These are phyloP conservation scores for Capsicum chinense DNA, from an alignment of 257 asterid genomes.

Conservation along the genomic window DNA sequence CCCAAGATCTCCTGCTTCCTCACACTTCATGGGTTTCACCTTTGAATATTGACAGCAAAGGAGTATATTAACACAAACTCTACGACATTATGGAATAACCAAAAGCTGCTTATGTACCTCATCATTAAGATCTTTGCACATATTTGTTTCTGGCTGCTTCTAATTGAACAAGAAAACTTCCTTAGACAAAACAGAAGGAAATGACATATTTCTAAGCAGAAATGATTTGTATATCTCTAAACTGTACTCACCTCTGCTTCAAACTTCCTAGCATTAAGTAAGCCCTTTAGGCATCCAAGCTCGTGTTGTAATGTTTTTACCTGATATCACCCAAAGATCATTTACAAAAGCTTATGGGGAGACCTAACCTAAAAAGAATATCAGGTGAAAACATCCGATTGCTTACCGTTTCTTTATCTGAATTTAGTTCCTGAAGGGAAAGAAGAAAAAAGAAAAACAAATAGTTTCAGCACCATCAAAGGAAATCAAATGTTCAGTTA, in stretches of 20 bases:
- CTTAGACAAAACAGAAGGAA: background rate
- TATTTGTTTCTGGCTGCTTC: constrained; percentile 38
- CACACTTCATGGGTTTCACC: constrained; percentile 40
- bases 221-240: background rate
- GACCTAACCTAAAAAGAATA: background rate
- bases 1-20: constrained; percentile 31
- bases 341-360: constrained; percentile 10
- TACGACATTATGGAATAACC: constrained; percentile 7
- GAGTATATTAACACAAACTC: background rate
- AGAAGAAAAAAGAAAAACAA: constrained; percentile 29
- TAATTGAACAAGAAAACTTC: constrained; percentile 34
- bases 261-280: constrained; percentile 52
- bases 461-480: constrained; percentile 27
- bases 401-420: constrained; percentile 71
- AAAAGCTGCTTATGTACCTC: constrained; percentile 49
- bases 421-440: constrained; percentile 68
- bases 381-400: constrained; percentile 10
- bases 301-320: constrained; percentile 67
- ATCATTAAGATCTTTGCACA: constrained; percentile 36
- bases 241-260: constrained; percentile 53
- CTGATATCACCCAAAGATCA: constrained; percentile 44
- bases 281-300: constrained; percentile 64
- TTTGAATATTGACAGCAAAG: constrained; percentile 31
- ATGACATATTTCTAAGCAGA: constrained; percentile 17
- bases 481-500: constrained; percentile 24